phyloP scores from a whole-genome alignment of 192 early-diverging fungal genomes.

The Umbelopsis isabellina region DNA sequence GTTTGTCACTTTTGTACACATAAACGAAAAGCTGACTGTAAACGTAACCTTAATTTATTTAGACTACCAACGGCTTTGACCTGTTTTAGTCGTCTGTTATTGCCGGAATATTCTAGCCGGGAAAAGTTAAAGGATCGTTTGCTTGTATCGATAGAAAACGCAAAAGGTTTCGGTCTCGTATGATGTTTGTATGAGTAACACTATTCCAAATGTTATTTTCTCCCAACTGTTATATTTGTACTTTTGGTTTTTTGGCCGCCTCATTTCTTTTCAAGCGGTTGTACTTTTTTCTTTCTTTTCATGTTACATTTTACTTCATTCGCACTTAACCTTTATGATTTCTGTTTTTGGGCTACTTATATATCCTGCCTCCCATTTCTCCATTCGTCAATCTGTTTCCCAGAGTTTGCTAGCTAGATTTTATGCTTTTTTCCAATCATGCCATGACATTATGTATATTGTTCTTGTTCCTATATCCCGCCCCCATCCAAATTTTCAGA shows the following conservation, averaged over 20 bases:
- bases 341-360: too few relatives aligned
- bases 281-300: too few relatives aligned
- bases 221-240: neutral
- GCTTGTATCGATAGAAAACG: conserved; percentile 88
- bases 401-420: too few relatives aligned
- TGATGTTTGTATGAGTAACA: conserved; percentile 38
- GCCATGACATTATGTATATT: too few relatives aligned
- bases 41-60: conserved; percentile 8
- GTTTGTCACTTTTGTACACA: neutral
- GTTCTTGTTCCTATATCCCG: too few relatives aligned
- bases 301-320: too few relatives aligned
- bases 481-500: too few relatives aligned
- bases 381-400: too few relatives aligned
- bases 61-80: conserved; percentile 88
- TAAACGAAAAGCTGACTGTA: neutral
- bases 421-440: too few relatives aligned
- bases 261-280: too few relatives aligned
- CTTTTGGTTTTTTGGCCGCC: neutral
- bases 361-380: too few relatives aligned
- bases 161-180: conserved; percentile 91
- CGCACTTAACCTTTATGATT: too few relatives aligned
- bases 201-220: neutral
- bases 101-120: conserved; percentile 79
- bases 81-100: conserved; percentile 85
- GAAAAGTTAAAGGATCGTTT: conserved; percentile 78